Evolutionary conservation across 352 stramenopile species (phyloP).

Genomic region (Pythium phragmiticola): DNA sequence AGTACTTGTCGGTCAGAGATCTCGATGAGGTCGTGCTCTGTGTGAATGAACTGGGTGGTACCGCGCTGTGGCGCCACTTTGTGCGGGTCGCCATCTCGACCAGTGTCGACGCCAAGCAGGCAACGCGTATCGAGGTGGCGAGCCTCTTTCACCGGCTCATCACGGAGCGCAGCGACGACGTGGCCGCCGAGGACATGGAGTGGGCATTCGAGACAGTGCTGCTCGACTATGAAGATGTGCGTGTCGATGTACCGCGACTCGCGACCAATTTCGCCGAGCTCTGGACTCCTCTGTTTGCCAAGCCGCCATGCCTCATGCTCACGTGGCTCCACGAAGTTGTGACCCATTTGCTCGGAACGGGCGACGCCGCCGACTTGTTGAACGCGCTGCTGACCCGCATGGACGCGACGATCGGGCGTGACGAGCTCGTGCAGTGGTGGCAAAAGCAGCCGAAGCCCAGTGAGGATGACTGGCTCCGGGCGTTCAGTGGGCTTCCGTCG

Average conservation of each 20-base stretch:
- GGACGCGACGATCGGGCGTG: slow-evolving; percentile 27
- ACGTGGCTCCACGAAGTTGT: slow-evolving; percentile 49
- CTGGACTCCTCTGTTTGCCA: slow-evolving; percentile 59
- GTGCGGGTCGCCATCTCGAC: slow-evolving; percentile 45
- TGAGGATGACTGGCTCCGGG: slow-evolving; percentile 19
- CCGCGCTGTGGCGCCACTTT: slow-evolving; percentile 65
- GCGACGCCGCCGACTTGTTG: slow-evolving; percentile 51
- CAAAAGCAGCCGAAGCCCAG: slow-evolving; percentile 24
- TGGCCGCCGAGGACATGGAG: slow-evolving; percentile 52
- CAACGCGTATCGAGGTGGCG: slow-evolving; percentile 43
- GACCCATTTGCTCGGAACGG: slow-evolving; percentile 39
- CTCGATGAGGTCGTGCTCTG: slow-evolving; percentile 72
- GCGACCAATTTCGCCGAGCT: slow-evolving; percentile 57
- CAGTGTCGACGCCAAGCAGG: slow-evolving; percentile 53
- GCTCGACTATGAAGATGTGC: slow-evolving; percentile 70
- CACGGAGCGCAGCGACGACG: slow-evolving; percentile 29
- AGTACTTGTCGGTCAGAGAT: slow-evolving; percentile 79
- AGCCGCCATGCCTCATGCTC: slow-evolving; percentile 38
- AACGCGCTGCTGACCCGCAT: slow-evolving; percentile 41
- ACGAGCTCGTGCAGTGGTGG: slow-evolving; percentile 60
- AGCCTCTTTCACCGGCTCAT: slow-evolving; percentile 46
- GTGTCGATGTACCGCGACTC: slow-evolving; percentile 72
- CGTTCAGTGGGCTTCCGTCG: slow-evolving; percentile 13
- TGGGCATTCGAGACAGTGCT: slow-evolving; percentile 54
- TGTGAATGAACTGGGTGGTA: slow-evolving; percentile 56